phyloP scores from a whole-genome alignment of 2,329 filamentous ascomycete genomes.

The Cordyceps tenuipes region DNA sequence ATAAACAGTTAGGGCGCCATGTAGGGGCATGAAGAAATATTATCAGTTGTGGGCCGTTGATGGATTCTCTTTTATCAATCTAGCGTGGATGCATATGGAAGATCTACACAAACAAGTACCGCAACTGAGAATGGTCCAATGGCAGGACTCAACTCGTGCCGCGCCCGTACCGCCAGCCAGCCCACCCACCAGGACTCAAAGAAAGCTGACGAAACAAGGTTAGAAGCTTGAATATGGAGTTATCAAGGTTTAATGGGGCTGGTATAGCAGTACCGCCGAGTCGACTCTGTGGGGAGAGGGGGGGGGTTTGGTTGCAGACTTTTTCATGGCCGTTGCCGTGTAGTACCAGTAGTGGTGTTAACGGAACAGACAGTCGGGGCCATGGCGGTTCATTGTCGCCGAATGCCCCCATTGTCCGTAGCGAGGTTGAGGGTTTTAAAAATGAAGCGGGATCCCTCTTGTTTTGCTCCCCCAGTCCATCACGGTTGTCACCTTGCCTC shows the following conservation, averaged over 20 bases:
- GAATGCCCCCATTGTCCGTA: not conserved
- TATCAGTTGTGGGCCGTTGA: slow-evolving; percentile 5
- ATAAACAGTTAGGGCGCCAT: not conserved
- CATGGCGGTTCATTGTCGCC: not conserved
- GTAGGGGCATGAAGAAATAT: not conserved
- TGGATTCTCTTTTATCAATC: slow-evolving; percentile 3
- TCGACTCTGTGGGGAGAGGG: not conserved
- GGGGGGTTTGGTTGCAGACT: not conserved
- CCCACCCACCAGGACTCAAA: not conserved
- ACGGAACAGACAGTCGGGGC: not conserved
- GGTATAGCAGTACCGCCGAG: too few relatives aligned
- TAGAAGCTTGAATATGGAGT: not conserved
- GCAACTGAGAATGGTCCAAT: not conserved
- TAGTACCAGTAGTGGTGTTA: too few relatives aligned
- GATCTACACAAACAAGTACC: not conserved
- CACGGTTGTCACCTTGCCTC: not conserved
- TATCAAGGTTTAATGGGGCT: not conserved
- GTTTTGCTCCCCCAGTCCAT: not conserved
- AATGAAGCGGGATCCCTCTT: not conserved
- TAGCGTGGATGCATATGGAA: not conserved
- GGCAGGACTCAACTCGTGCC: not conserved
- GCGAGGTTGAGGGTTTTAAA: not conserved
- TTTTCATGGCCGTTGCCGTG: not conserved
- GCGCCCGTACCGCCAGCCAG: not conserved
- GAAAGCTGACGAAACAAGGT: not conserved